These are phyloP conservation scores for Phytophthora pisi DNA, from an alignment of 352 stramenopile genomes.

Conservation along the genomic window DNA sequence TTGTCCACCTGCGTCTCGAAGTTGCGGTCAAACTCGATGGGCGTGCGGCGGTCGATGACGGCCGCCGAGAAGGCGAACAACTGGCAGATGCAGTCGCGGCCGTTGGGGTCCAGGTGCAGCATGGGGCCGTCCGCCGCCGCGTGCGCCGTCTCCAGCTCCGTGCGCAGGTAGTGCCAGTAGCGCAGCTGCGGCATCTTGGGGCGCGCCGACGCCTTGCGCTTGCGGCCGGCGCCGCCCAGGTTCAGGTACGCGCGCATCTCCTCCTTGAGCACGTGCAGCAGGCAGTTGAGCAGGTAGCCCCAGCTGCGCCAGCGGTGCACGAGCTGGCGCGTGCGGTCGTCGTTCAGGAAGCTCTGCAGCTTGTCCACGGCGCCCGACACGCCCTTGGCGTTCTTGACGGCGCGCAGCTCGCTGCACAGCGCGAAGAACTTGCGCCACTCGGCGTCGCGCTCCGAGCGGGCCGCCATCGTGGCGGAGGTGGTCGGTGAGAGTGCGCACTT, in stretches of 20 bases:
- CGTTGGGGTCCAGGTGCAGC: conserved; percentile 78
- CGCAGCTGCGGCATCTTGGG: conserved; percentile 44
- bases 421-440: conserved; percentile 56
- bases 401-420: conserved; percentile 51
- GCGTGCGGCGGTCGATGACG: conserved; percentile 50
- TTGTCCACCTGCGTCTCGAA: conserved; percentile 62
- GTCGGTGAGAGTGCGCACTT: too few species aligned
- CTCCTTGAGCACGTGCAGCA: conserved; percentile 54
- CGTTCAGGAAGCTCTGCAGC: conserved; percentile 56
- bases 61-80: conserved; percentile 60
- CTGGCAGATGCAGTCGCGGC: conserved; percentile 60
- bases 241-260: conserved; percentile 57
- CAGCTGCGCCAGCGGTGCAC: conserved; percentile 80
- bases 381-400: conserved; percentile 46
- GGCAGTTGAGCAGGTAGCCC: conserved; percentile 57
- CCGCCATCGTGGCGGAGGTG: conserved; percentile 4
- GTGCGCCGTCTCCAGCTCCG: conserved; percentile 66
- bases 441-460: conserved; percentile 19
- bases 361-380: conserved; percentile 38
- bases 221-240: conserved; percentile 13
- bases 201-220: conserved; percentile 37
- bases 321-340: conserved; percentile 51
- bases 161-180: conserved; percentile 68
- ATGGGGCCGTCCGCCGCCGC: conserved; percentile 46
- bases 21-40: conserved; percentile 25